Base-by-base conservation (phyloP, 2,329 filamentous ascomycete genomes). In the Immersiporthe knoxdaviesiana region DNA sequence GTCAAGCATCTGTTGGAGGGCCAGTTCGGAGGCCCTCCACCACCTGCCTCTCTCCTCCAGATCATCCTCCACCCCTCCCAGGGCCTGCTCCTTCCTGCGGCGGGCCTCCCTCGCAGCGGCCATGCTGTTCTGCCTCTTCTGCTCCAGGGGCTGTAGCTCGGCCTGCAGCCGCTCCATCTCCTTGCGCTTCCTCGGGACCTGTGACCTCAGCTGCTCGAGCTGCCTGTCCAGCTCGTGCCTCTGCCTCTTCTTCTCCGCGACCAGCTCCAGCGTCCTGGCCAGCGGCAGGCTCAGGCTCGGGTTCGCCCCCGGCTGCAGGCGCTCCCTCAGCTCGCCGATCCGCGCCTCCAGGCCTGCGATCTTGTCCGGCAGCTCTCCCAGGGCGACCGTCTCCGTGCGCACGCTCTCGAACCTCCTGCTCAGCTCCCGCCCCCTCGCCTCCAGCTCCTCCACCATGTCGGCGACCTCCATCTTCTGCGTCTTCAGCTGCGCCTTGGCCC, bases 391-490 rank as follows among this genome's bases (percentile, higher is more conserved):
- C 74, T 88, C 84, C 35, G 83, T 74, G 71, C 82, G 77, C 27
- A 88, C 79, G 35, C 73, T 78, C 73, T 88, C 83, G 72, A 89
- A 86, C 64, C 83, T 84, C 65, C 78, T 79, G 72, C 83, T 85
- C 67, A 94, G 79, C 41, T 88, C 85, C 62, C 84, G 81, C 0
- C 88, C 90, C 71, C 86, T 87, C 66, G 77, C 79, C 77, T 97
- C 93, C 73, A 97, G 85, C 71, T 91, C 89, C 30, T 84, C 81
- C 21, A 97, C 89, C 83, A 95, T 87, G 54, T 87, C 85, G 14
- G 88, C 88, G 1, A 97, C 93, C 71, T 94, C 91, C 21, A 87
- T 84, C 81, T 98, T 98, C 75, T 92, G 89, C 56, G 87, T 86
- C 78, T 96, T 93, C 44, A 98, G 85, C 63, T 88, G 86, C 21